Evolutionary conservation across 345 rosid species (phyloP), one percentile per base, ranked within the genome.

Genomic region (Ricinus communis): DNA sequence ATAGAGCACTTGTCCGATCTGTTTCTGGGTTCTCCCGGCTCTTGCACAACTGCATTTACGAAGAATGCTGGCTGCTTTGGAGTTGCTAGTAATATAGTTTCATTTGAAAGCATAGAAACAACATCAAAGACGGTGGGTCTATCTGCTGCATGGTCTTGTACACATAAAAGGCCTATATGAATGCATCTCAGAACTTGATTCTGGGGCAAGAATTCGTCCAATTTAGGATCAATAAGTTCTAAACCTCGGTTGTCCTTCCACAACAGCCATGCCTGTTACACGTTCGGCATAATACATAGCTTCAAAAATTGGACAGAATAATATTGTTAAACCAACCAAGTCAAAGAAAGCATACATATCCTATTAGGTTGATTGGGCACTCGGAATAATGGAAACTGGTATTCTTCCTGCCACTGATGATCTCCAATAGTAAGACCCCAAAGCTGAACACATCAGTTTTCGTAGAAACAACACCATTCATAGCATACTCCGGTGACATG

Each of bases 401-500:
- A 57, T 41, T 53, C n/a, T 47, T 75, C 79, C n/a, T 55, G 38
- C 79, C 79, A 11, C 74, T 69, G 4, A 63, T 25, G 21, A 66
- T 60, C 61, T 74, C 71, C 21, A 74, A 11, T 16, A 62, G 1
- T 61, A 74, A 33, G 33, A 74, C 69, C 9, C 78, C 78, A 33
- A 68, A 74, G 36, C 78, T 74, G n/a, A 40, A 74, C 10, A 74
- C 73, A 31, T 74, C 73, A 1, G 78, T 59, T 50, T 74, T 74
- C 3, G 30, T 15, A 0, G 78, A 74, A 41, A 68, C n/a, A 74
- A 16, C 19, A 24, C n/a, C 78, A 50, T 60, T 19, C 69, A 68
- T 27, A 21, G 53, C 69, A 31, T 74, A 68, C 9, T 74, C 73
- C 1, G 73, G 73, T 5, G 78, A 61, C 73, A 68, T 74, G 13